These are phyloP conservation scores for Alloteropsis angusta DNA, from an alignment of 202 grass and related monocot genomes.

Conservation along the genomic window DNA sequence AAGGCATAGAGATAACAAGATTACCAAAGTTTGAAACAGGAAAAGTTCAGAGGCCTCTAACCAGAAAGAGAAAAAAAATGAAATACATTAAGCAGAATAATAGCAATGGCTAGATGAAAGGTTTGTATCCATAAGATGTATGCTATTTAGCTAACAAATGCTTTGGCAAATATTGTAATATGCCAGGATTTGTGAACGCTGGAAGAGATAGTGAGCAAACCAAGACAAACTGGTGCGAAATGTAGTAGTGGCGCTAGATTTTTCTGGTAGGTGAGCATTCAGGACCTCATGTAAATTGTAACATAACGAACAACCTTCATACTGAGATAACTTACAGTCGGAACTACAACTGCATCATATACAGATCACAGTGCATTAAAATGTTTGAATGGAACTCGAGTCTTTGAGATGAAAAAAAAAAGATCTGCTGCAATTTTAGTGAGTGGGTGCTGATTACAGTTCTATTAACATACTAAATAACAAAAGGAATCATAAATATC, in stretches of 20 bases:
- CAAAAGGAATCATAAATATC: background rate
- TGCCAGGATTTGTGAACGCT: background rate
- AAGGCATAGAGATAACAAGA: background rate
- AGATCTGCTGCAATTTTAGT: background rate
- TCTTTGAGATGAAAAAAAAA: background rate
- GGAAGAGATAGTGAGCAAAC: background rate
- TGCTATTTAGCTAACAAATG: background rate
- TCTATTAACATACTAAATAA: background rate
- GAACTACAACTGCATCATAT: no score
- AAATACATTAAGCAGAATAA: background rate
- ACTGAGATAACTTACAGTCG: background rate
- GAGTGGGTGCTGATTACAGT: background rate
- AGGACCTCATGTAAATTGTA: background rate
- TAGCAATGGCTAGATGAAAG: background rate
- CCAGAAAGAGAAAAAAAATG: background rate
- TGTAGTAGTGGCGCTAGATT: background rate
- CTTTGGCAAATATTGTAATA: background rate
- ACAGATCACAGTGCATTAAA: no score
- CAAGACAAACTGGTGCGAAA: background rate
- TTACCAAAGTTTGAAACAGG: background rate
- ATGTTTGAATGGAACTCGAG: background rate
- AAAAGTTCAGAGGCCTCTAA: background rate
- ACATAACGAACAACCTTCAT: background rate
- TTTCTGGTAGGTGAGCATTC: background rate
- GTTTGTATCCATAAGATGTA: background rate